Conservation (phyloP, 179 eudicot genomes). For the Actinidia arguta region DNA sequence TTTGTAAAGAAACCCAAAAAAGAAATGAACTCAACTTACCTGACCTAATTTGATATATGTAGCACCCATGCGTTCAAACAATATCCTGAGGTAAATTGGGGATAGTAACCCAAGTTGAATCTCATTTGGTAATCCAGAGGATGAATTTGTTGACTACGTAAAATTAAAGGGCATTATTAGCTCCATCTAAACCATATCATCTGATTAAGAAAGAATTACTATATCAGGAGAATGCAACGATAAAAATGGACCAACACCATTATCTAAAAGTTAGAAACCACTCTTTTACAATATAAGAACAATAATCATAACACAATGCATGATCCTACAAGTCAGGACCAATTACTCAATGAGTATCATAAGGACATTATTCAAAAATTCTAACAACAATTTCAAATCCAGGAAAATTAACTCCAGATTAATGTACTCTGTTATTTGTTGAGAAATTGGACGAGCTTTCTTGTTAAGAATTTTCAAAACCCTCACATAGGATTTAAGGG, state of each 20-base stretch:
- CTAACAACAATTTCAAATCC: too few species aligned
- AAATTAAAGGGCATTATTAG: slow-evolving; percentile 12
- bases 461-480: too few species aligned
- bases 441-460: too few species aligned
- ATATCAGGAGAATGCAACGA: background rate
- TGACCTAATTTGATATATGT: slow-evolving; percentile 97
- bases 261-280: background rate
- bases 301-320: background rate
- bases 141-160: slow-evolving; percentile 66
- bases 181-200: background rate
- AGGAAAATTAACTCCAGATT: too few species aligned
- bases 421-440: too few species aligned
- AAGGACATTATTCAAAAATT: too few species aligned
- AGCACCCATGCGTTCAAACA: slow-evolving; percentile 98
- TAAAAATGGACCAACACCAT: too few species aligned
- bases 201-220: background rate
- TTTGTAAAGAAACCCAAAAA: slow-evolving; percentile 3
- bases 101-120: slow-evolving; percentile 84
- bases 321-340: background rate
- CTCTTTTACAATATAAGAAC: background rate
- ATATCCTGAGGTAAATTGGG: slow-evolving; percentile 80
- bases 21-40: slow-evolving; percentile 44
- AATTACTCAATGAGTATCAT: too few species aligned
- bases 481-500: too few species aligned
- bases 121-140: slow-evolving; percentile 70